These are phyloP conservation scores for Sporothrix brasiliensis DNA, from an alignment of 2,329 filamentous ascomycete genomes.

Conservation along the genomic window DNA sequence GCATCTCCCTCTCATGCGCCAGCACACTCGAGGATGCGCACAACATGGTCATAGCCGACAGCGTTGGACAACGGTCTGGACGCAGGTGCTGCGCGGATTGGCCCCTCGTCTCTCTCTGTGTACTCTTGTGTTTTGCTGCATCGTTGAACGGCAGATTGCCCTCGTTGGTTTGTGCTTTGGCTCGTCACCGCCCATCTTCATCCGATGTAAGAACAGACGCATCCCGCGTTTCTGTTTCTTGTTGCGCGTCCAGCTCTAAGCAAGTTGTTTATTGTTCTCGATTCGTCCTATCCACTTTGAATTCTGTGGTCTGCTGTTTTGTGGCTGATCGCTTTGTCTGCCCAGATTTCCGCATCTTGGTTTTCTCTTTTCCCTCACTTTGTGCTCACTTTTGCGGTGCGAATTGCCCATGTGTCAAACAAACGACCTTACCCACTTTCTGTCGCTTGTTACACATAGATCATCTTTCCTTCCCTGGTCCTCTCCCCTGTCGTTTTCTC, in stretches of 20 bases:
- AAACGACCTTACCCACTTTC: neutral
- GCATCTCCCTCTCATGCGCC: neutral
- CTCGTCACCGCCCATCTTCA: neutral
- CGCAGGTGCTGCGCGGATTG: neutral
- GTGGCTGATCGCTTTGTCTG: neutral
- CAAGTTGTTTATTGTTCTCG: neutral
- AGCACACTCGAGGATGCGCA: neutral
- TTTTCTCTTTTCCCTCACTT: neutral
- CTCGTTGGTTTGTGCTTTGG: neutral
- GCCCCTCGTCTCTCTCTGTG: neutral
- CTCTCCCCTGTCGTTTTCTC: neutral
- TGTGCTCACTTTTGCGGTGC: neutral
- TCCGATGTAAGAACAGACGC: neutral
- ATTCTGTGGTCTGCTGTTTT: neutral
- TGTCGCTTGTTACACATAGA: neutral
- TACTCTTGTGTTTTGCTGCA: neutral
- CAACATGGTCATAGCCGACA: neutral
- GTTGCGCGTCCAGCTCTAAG: neutral
- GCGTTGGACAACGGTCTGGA: neutral
- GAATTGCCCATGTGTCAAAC: neutral
- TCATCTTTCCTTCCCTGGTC: neutral
- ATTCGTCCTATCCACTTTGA: neutral
- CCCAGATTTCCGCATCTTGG: neutral
- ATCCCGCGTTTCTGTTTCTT: conserved; percentile 1
- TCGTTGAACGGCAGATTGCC: neutral